phyloP scores from a whole-genome alignment of 768 basidiomycete species.

The Cubamyces lactineus region DNA sequence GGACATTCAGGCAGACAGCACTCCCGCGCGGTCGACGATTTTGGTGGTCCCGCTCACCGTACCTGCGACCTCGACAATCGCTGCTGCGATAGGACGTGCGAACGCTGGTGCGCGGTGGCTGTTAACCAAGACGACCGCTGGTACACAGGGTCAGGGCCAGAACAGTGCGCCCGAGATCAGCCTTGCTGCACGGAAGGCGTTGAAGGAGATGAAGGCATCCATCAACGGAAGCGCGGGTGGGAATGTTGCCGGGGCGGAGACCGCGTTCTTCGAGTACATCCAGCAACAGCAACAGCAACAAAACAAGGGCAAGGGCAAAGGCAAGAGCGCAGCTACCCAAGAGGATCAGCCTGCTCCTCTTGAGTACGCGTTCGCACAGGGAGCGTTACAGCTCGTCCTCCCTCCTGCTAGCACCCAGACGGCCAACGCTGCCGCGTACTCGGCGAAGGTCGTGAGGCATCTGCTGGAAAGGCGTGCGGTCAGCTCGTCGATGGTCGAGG shows the following conservation, averaged over 20 bases:
- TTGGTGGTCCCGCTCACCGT: slow-evolving; percentile 61
- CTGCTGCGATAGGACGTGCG: slow-evolving; percentile 61
- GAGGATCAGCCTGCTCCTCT: slow-evolving; percentile 15
- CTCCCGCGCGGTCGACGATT: slow-evolving; percentile 48
- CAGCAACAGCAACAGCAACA: slow-evolving; percentile 38
- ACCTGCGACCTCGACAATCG: slow-evolving; percentile 61
- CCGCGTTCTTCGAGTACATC: slow-evolving; percentile 66
- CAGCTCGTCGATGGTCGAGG: slow-evolving; percentile 63
- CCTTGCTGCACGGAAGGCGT: slow-evolving; percentile 35
- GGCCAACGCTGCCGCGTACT: slow-evolving; percentile 42
- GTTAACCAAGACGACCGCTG: slow-evolving; percentile 4
- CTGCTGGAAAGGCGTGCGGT: slow-evolving; percentile 62
- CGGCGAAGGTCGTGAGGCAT: slow-evolving; percentile 57
- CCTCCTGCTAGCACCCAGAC: slow-evolving; percentile 37
- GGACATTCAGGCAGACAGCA: slow-evolving; percentile 13
- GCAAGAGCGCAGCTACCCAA: not conserved
- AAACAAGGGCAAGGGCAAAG: slow-evolving; percentile 9
- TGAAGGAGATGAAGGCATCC: slow-evolving; percentile 48
- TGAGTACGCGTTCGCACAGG: slow-evolving; percentile 61
- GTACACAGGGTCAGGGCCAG: slow-evolving; percentile 10
- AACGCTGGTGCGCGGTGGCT: slow-evolving; percentile 52
- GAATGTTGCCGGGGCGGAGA: slow-evolving; percentile 47
- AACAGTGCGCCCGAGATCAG: slow-evolving; percentile 24
- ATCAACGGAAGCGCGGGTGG: slow-evolving; percentile 40
- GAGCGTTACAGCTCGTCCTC: slow-evolving; percentile 55